Evolutionary conservation across 2,329 filamentous ascomycete genomes (phyloP).

Genomic region (Penicillium corylophilum): DNA sequence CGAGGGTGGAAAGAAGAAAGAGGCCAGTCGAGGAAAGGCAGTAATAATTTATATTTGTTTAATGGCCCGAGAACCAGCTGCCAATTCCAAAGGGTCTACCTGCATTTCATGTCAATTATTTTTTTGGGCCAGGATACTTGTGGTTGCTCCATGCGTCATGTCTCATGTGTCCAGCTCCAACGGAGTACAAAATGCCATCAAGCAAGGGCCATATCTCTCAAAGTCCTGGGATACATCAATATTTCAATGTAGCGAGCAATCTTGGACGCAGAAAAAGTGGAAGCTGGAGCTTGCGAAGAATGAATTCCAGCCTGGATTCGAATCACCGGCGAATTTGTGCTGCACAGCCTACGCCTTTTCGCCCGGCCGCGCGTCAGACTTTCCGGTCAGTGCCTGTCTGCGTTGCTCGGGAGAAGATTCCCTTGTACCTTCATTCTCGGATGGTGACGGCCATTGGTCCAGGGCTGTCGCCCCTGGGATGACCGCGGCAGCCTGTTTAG

Average conservation of each 20-base stretch:
- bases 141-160: constrained; percentile 16
- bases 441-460: constrained; percentile 1
- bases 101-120: constrained; percentile 8
- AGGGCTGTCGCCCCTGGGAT: constrained; percentile 7
- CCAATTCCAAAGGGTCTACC: neutral
- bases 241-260: neutral
- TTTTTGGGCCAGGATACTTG: constrained; percentile 11
- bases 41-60: constrained; percentile 13
- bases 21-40: neutral
- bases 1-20: constrained; percentile 4
- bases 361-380: constrained; percentile 23
- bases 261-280: neutral
- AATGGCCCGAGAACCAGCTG: neutral
- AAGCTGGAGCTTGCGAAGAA: constrained; percentile 6
- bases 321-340: constrained; percentile 10
- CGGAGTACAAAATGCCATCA: constrained; percentile 15
- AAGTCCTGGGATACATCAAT: neutral
- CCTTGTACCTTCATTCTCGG: neutral
- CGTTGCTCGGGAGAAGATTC: constrained; percentile 8
- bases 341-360: constrained; percentile 10
- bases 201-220: constrained; percentile 3
- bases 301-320: constrained; percentile 10
- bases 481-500: constrained; percentile 14
- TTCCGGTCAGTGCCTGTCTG: constrained; percentile 18
- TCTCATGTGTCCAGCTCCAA: constrained; percentile 11